Evolutionary conservation across 768 basidiomycete genomes (phyloP).

Genomic region (Mycena crocata): DNA sequence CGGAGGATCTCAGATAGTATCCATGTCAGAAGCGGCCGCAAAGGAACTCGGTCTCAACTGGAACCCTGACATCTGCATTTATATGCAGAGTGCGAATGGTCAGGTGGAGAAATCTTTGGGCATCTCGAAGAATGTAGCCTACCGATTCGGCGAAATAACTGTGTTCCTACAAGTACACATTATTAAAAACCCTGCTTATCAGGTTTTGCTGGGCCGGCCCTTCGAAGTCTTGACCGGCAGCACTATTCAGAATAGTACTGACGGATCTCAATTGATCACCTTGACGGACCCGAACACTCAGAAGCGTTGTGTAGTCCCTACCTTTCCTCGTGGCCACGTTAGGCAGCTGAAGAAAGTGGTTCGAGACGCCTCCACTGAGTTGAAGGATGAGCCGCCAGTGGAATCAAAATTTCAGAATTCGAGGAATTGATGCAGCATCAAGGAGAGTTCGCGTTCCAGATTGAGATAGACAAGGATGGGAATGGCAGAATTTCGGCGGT

Average conservation of each 20-base stretch:
- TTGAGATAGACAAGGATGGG: no score
- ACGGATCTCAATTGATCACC: not conserved
- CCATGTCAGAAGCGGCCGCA: not conserved
- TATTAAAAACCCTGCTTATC: not conserved
- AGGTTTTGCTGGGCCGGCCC: not conserved
- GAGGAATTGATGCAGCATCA: no score
- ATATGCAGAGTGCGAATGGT: not conserved
- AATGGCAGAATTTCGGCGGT: no score
- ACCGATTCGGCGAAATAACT: not conserved
- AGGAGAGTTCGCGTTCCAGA: no score
- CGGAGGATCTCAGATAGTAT: not conserved
- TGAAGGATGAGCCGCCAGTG: no score
- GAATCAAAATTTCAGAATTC: no score
- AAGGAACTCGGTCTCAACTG: not conserved
- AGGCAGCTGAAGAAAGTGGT: no score
- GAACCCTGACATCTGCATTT: not conserved
- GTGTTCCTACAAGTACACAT: not conserved
- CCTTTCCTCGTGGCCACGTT: not conserved
- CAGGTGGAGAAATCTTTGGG: not conserved
- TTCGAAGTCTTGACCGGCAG: not conserved
- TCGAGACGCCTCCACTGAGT: not conserved
- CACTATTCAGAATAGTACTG: not conserved
- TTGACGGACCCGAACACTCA: not conserved
- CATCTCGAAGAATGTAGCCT: not conserved
- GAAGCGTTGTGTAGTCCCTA: not conserved